Conservation (phyloP, 2,329 filamentous ascomycete genomes). For the Trichophyton schoenleinii region DNA sequence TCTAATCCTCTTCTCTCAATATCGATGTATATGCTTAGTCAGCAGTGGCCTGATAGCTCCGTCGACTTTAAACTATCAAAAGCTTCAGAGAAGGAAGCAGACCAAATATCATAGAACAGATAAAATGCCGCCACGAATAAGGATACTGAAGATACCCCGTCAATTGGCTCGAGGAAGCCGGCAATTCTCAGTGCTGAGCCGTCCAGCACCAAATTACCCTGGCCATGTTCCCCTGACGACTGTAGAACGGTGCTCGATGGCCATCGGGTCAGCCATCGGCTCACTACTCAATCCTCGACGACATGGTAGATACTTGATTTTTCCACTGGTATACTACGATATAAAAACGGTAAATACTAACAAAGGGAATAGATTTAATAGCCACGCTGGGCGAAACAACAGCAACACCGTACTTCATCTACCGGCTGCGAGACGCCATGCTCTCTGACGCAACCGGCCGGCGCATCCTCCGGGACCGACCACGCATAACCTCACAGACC, state of each 20-base stretch:
- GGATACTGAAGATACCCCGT: neutral
- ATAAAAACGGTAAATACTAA: neutral
- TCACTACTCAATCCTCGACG: constrained; percentile 63
- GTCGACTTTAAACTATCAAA: neutral
- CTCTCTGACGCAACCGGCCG: constrained; percentile 70
- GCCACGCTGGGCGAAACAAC: constrained; percentile 90
- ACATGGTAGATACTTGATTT: constrained; percentile 43
- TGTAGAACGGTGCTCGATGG: constrained; percentile 61
- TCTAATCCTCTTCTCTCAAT: neutral
- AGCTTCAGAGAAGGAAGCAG: constrained; percentile 11
- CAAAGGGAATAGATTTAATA: constrained; percentile 59
- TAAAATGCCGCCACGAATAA: neutral
- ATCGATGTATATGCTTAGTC: neutral
- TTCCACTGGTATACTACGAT: neutral
- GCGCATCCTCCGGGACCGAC: constrained; percentile 78
- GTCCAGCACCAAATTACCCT: constrained; percentile 75
- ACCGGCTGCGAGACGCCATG: constrained; percentile 85
- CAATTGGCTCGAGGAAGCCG: constrained; percentile 20
- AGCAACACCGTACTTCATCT: constrained; percentile 87
- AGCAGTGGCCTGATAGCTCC: neutral
- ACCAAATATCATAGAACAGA: neutral
- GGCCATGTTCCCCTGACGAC: constrained; percentile 81
- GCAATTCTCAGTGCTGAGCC: constrained; percentile 68
- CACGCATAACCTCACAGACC: constrained; percentile 66
- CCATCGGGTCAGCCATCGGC: constrained; percentile 47